Conservation (phyloP, 495 filamentous ascomycete species). For the Delitschia confertaspora region DNA sequence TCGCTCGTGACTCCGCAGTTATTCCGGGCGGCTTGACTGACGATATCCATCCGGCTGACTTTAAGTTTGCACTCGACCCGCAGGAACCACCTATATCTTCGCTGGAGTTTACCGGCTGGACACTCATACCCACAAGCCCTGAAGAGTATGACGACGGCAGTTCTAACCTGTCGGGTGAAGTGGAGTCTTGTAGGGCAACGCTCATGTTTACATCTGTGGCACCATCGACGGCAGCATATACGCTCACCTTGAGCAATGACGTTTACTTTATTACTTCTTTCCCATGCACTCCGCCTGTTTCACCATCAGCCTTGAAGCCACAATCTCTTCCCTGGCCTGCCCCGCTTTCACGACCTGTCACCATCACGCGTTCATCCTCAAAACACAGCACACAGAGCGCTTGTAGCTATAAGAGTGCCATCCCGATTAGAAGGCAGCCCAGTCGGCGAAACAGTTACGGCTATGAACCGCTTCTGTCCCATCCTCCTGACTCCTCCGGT, state of each 20-base stretch:
- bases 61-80: conserved; percentile 40
- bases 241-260: conserved; percentile 29
- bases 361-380: conserved; percentile 9
- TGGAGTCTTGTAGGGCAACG: conserved; percentile 12
- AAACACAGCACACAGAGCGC: conserved; percentile 16
- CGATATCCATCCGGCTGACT: conserved; percentile 48
- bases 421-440: background rate
- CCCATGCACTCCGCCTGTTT: conserved; percentile 29
- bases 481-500: conserved; percentile 17
- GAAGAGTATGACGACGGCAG: conserved; percentile 3
- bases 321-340: conserved; percentile 3
- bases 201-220: conserved; percentile 28
- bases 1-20: conserved; percentile 46
- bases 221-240: conserved; percentile 7
- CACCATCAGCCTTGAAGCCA: background rate
- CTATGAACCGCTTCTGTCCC: conserved; percentile 17
- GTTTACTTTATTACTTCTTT: conserved; percentile 32
- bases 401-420: conserved; percentile 1
- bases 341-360: conserved; percentile 14
- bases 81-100: conserved; percentile 13
- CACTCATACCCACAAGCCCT: background rate
- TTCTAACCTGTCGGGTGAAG: background rate
- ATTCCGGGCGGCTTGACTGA: conserved; percentile 43
- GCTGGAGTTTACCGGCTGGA: conserved; percentile 15
- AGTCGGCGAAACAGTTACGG: conserved; percentile 20